Evolutionary conservation across 768 basidiomycete species (phyloP).

Genomic region (Naematelia aurantialba): DNA sequence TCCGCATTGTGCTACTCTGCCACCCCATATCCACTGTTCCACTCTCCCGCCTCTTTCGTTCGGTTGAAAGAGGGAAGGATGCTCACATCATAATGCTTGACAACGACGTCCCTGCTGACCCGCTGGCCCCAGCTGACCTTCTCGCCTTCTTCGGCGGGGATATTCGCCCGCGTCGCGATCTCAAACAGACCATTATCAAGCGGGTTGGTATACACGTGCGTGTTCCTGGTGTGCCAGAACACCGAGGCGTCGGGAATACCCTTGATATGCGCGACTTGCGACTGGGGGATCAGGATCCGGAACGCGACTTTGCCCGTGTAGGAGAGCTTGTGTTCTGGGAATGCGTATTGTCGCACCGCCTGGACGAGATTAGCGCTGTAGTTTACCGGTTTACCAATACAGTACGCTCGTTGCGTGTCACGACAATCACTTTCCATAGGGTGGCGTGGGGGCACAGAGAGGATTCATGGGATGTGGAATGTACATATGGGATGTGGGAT

Average conservation of each 20-base stretch:
- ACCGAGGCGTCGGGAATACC: constrained; percentile 14
- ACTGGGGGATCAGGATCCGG: constrained; percentile 23
- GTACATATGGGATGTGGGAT: background rate
- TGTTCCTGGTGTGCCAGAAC: constrained; percentile 23
- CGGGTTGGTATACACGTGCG: constrained; percentile 23
- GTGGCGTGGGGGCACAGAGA: background rate
- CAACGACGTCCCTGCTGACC: constrained; percentile 9
- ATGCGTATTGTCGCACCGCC: constrained; percentile 30
- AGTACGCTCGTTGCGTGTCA: background rate
- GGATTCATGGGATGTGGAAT: background rate
- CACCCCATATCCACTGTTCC: no score
- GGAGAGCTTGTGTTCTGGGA: constrained; percentile 29
- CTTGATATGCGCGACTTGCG: constrained; percentile 19
- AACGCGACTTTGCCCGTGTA: constrained; percentile 39
- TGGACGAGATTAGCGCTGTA: constrained; percentile 1
- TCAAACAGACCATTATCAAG: constrained; percentile 23
- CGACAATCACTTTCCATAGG: background rate
- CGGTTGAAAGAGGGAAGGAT: background rate
- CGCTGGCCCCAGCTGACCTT: constrained; percentile 32
- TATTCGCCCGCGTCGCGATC: constrained; percentile 19
- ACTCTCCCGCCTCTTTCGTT: background rate
- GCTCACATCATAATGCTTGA: constrained; percentile 22
- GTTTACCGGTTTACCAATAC: background rate
- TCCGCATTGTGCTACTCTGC: no score
- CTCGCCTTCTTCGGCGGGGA: constrained; percentile 15